Evolutionary conservation across 805 yeast species (phyloP).

Genomic region (Candida ipomoeae): DNA sequence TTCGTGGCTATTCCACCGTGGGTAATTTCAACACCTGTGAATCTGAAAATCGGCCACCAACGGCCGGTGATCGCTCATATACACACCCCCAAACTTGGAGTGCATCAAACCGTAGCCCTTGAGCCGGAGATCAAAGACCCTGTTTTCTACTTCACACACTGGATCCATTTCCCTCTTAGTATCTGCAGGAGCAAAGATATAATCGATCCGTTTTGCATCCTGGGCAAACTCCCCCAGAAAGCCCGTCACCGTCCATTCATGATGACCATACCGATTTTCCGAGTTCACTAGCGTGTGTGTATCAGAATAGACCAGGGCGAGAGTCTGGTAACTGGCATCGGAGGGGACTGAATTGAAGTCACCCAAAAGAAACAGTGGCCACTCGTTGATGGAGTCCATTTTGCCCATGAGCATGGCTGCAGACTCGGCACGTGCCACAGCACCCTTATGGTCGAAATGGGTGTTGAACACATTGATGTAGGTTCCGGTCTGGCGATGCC

Average conservation of each 20-base stretch:
- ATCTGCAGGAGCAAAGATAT: constrained; percentile 27
- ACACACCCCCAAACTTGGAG: constrained; percentile 29
- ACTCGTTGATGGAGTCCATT: constrained; percentile 15
- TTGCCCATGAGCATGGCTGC: constrained; percentile 9
- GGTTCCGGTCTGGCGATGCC: constrained; percentile 9
- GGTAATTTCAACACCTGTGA: not conserved
- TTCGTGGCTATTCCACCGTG: no score
- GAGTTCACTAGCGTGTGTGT: constrained; percentile 20
- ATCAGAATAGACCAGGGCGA: constrained; percentile 18
- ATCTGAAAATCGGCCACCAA: constrained; percentile 26
- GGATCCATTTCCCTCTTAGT: constrained; percentile 14
- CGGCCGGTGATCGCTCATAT: constrained; percentile 37
- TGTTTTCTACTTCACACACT: constrained; percentile 13
- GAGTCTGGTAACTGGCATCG: constrained; percentile 18
- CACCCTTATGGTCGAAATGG: constrained; percentile 20
- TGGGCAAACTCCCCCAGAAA: constrained; percentile 25
- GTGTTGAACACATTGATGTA: constrained; percentile 19
- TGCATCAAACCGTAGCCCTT: constrained; percentile 29
- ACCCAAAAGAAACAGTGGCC: constrained; percentile 33
- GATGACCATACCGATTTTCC: constrained; percentile 27
- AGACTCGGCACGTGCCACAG: constrained; percentile 10
- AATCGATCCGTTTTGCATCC: constrained; percentile 32
- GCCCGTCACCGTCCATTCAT: constrained; percentile 30
- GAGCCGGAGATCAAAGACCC: constrained; percentile 17
- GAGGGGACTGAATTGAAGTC: constrained; percentile 27